These are phyloP conservation scores for Boletus pseudopeckii DNA, from an alignment of 768 basidiomycete species.

Conservation along the genomic window DNA sequence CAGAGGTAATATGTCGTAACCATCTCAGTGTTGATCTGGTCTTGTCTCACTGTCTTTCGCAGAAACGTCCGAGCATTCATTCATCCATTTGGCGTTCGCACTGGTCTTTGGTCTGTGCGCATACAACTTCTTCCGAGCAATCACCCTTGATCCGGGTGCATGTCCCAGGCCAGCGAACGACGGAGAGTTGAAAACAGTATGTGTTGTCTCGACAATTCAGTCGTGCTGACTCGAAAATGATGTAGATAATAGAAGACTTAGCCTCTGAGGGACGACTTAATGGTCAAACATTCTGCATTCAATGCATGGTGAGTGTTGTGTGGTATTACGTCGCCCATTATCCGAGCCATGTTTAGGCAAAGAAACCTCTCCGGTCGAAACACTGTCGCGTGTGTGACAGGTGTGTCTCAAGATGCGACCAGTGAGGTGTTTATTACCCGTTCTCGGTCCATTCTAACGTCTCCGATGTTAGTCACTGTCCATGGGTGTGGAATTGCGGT, in stretches of 20 bases:
- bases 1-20: slow-evolving; percentile 45
- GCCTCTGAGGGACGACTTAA: slow-evolving; percentile 86
- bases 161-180: slow-evolving; percentile 81
- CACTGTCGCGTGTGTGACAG: slow-evolving; percentile 92
- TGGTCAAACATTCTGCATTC: slow-evolving; percentile 94
- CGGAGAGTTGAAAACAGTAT: slow-evolving; percentile 81
- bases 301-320: slow-evolving; percentile 71
- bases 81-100: slow-evolving; percentile 75
- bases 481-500: slow-evolving; percentile 99
- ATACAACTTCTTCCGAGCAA: slow-evolving; percentile 89
- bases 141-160: slow-evolving; percentile 85
- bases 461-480: slow-evolving; percentile 70
- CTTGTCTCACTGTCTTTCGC: not conserved
- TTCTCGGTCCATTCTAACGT: slow-evolving; percentile 1
- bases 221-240: not conserved
- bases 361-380: slow-evolving; percentile 90
- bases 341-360: slow-evolving; percentile 45
- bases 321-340: not conserved
- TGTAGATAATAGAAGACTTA: slow-evolving; percentile 84
- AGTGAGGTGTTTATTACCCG: slow-evolving; percentile 51
- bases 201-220: slow-evolving; percentile 22
- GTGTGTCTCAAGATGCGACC: slow-evolving; percentile 88
- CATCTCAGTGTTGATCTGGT: not conserved
- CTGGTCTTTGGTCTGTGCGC: slow-evolving; percentile 65
- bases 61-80: slow-evolving; percentile 77